A percentile compares a stretch with the other conserved stretches of the same genome.
Conservation (phyloP, 2,329 filamentous ascomycete genomes). For the Drechmeria coniospora region DNA sequence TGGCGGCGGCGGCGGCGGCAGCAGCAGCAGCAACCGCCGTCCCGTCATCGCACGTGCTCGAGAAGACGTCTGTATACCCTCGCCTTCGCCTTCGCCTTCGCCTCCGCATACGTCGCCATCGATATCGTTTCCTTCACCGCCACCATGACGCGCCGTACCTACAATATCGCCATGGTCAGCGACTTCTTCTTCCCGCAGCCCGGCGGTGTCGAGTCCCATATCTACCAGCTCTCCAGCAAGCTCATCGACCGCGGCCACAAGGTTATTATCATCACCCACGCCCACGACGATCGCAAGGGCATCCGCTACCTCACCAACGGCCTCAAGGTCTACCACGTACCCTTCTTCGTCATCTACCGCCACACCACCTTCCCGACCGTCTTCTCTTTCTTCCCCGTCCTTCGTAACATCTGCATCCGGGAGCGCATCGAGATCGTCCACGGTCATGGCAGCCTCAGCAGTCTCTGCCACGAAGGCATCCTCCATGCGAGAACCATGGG, state of each 20-base stretch:
- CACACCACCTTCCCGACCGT: constrained; percentile 89
- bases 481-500: constrained; percentile 94
- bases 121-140: too few species aligned
- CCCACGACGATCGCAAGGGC: constrained; percentile 79
- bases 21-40: too few species aligned
- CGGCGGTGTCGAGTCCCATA: constrained; percentile 92
- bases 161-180: constrained; percentile 81
- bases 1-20: too few species aligned
- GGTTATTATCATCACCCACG: constrained; percentile 93
- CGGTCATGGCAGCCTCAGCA: constrained; percentile 89
- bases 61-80: too few species aligned
- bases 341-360: constrained; percentile 90
- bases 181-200: constrained; percentile 99
- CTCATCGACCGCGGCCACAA: constrained; percentile 95
- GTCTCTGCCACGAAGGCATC: constrained; percentile 86
- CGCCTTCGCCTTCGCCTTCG: too few species aligned
- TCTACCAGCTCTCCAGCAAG: constrained; percentile 94
- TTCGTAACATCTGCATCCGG: constrained; percentile 87
- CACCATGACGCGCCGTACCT: constrained; percentile 39
- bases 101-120: too few species aligned
- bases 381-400: constrained; percentile 97
- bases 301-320: constrained; percentile 94
- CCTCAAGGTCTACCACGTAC: constrained; percentile 94
- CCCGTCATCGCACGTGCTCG: too few species aligned
- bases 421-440: constrained; percentile 96